These are phyloP conservation scores for Geotrichum armillariae DNA, from an alignment of 1,139 yeast species.

Conservation along the genomic window DNA sequence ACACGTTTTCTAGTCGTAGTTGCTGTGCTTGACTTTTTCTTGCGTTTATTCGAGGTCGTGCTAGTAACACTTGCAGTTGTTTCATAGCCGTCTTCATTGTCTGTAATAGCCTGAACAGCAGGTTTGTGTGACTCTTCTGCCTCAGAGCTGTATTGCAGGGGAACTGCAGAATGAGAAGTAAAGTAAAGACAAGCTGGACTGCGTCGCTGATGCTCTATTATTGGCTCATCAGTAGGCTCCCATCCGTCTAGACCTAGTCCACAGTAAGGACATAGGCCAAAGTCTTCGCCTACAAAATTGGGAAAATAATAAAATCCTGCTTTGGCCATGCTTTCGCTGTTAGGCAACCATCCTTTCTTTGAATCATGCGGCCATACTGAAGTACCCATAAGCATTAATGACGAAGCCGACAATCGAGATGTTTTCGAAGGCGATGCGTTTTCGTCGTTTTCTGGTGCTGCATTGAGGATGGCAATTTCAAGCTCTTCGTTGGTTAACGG, in stretches of 20 bases:
- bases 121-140: background rate
- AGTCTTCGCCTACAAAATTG: conserved; percentile 56
- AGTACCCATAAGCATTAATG: conserved; percentile 18
- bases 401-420: background rate
- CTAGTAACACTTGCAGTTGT: conserved; percentile 8
- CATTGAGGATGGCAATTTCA: conserved; percentile 9
- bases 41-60: conserved; percentile 6
- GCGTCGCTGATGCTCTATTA: conserved; percentile 43
- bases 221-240: conserved; percentile 68
- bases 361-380: conserved; percentile 54
- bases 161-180: conserved; percentile 20
- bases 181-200: conserved; percentile 54
- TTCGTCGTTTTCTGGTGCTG: background rate
- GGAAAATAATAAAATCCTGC: conserved; percentile 76
- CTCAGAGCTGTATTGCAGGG: background rate
- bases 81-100: conserved; percentile 8
- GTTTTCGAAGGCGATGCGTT: conserved; percentile 1
- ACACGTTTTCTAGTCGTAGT: background rate
- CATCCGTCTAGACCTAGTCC: conserved; percentile 67
- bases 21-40: conserved; percentile 2
- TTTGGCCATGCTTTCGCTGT: conserved; percentile 51
- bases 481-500: conserved; percentile 21
- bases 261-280: conserved; percentile 73
- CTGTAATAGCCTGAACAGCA: background rate
- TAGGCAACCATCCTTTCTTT: conserved; percentile 44